Conservation (phyloP, 116 monocot genomes). For the Phalaenopsis hybrid region DNA sequence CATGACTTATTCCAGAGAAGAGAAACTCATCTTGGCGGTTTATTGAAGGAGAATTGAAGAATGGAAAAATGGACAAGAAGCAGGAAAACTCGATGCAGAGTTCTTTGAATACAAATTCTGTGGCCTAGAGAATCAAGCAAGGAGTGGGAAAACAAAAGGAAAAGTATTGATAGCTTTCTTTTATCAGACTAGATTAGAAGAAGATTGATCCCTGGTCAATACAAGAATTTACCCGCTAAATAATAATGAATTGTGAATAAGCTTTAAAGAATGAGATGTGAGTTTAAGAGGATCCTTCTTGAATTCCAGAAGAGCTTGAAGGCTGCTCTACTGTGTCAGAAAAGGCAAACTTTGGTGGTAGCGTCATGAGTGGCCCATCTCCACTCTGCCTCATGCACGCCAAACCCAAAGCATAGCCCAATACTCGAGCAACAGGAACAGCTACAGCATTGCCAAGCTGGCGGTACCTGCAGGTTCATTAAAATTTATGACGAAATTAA, state of each 20-base stretch:
- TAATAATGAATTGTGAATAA: background rate
- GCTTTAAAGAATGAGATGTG: background rate
- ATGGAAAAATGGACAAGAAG: no score
- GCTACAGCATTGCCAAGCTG: constrained; percentile 94
- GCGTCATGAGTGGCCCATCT: constrained; percentile 57
- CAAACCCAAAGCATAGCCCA: constrained; percentile 67
- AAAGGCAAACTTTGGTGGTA: constrained; percentile 63
- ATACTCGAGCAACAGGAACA: constrained; percentile 58
- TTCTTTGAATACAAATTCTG: background rate
- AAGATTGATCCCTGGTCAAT: background rate
- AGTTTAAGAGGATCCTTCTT: constrained; percentile 6
- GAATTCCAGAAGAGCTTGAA: constrained; percentile 16
- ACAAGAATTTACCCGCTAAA: background rate
- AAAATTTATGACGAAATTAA: background rate
- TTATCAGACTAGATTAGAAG: background rate
- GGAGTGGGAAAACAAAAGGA: background rate
- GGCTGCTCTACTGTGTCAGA: constrained; percentile 14
- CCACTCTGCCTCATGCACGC: constrained; percentile 46
- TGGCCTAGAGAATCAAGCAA: constrained; percentile 6
- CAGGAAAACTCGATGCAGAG: background rate
- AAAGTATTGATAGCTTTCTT: background rate
- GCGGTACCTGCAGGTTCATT: constrained; percentile 48
- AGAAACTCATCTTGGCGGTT: no score
- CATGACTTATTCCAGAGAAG: no score
- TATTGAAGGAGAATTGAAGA: no score